Base-by-base conservation (phyloP, 208 protist species). In the Crithidia mellificae region DNA sequence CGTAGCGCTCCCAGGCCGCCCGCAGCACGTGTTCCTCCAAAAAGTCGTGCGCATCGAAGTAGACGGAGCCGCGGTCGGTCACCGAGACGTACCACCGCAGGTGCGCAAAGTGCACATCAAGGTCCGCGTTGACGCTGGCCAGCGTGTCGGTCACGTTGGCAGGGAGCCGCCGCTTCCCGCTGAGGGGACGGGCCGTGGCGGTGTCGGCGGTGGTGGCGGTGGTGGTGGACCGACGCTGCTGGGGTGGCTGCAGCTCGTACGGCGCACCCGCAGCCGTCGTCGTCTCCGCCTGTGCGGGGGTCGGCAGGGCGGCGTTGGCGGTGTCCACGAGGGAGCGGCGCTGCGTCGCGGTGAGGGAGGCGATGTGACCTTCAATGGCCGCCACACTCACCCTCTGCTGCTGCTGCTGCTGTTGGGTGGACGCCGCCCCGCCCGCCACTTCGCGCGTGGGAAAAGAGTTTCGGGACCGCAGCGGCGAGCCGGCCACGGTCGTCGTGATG, bases 71-170 rank as follows among this genome's bases (percentile, higher is more conserved):
- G 20, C 62, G 17, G 6, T 63, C 39, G 29, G 63, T 55, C 46
- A 72, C 80, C 47, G 69, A 62, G 2, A 88, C 68, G 47, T 84
- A 88, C 90, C 90, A 96, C 43, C 75, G 62, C 27, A 96, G 49
- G 39, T 93, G 87, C 36, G 77, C 72, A 52, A 91, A 68, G 73
- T 91, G 78, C 12, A 84, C 49, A 0, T 63, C 39, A 4, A 92
- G 50, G 61, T 81, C 78, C 2, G 78, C 74, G 58, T 92, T 85
- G 43, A 82, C 67, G 30, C 51, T 56, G 3, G 54, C 55, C 22
- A 91, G n/a, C 17, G 41, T 43, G 14, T 61, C 47, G 19, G 64
- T 49, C 19, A 82, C 29, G 34, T 67, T 59, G 2, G 55, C 14
- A n/a, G 82, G 79, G 25, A 83, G 50, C 6, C 27, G 71, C 6